These are phyloP conservation scores for Mycena kentingensis DNA, from an alignment of 768 basidiomycete species.

Conservation along the genomic window DNA sequence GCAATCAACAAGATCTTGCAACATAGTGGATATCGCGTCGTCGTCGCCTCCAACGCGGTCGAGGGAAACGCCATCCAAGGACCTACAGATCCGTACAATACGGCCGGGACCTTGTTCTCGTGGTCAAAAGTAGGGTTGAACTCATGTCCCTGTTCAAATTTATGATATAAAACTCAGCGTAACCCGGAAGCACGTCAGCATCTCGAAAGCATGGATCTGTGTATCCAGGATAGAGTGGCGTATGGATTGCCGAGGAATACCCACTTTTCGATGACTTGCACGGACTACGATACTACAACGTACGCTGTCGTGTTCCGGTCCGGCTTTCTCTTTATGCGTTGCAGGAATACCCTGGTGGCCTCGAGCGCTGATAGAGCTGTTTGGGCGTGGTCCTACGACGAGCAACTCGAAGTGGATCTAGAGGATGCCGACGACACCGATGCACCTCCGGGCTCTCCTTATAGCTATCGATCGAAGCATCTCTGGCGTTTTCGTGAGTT, in stretches of 20 bases:
- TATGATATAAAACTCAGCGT: constrained; percentile 22
- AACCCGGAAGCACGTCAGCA: constrained; percentile 11
- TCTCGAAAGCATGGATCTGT: constrained; percentile 4
- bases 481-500: no score
- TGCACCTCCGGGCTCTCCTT: no score
- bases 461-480: no score
- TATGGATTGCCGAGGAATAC: background rate
- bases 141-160: constrained; percentile 7
- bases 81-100: constrained; percentile 47
- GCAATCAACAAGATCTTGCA: constrained; percentile 59
- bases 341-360: no score
- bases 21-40: constrained; percentile 38
- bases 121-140: constrained; percentile 35
- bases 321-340: no score
- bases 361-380: no score
- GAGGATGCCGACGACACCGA: no score
- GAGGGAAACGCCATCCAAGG: constrained; percentile 42
- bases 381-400: no score
- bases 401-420: no score
- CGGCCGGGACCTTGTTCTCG: constrained; percentile 47
- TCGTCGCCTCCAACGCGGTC: constrained; percentile 47
- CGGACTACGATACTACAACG: no score
- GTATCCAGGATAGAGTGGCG: background rate
- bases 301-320: no score
- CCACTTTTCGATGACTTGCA: constrained; percentile 1